Evolutionary conservation across 768 basidiomycete species (phyloP).

Genomic region (Phylloporus rhodoxanthus): DNA sequence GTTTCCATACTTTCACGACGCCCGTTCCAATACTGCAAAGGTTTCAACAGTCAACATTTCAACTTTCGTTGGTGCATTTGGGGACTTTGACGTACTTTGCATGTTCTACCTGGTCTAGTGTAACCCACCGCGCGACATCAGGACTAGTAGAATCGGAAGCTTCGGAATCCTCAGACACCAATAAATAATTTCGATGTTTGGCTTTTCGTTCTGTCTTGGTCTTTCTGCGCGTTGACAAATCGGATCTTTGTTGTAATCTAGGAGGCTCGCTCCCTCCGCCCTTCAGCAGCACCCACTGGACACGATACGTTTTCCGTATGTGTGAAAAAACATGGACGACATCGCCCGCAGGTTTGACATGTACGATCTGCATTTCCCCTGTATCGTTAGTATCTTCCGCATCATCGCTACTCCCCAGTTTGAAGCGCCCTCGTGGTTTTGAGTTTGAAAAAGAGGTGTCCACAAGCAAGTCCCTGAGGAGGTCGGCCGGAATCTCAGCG

Average conservation of each 20-base stretch:
- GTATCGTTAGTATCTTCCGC: not conserved
- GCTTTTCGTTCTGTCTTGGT: constrained; percentile 6
- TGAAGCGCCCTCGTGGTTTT: not conserved
- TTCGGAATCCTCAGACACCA: constrained; percentile 8
- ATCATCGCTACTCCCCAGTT: not conserved
- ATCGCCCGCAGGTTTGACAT: constrained; percentile 51
- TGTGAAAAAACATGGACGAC: constrained; percentile 86
- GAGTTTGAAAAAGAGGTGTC: constrained; percentile 20
- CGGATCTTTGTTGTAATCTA: constrained; percentile 5
- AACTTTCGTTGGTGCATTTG: not conserved
- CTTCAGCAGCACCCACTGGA: constrained; percentile 63
- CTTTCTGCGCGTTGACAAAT: constrained; percentile 7
- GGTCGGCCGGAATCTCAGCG: constrained; percentile 29
- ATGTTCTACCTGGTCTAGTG: constrained; percentile 46
- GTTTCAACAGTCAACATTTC: constrained; percentile 2
- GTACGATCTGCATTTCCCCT: constrained; percentile 31
- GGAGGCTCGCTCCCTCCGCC: constrained; percentile 50
- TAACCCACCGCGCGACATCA: constrained; percentile 44
- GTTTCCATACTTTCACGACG: constrained; percentile 67
- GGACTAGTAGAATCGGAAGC: constrained; percentile 2
- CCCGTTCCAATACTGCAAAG: constrained; percentile 63
- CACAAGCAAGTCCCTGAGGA: constrained; percentile 38
- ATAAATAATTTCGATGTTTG: constrained; percentile 10
- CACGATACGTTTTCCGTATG: constrained; percentile 78
- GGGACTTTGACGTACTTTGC: constrained; percentile 49